Percentiles rank a stretch among this genome's conserved stretches.
Conservation (phyloP, 1,284 basidiomycete species). For the Apiotrichum mycotoxinovorans region DNA sequence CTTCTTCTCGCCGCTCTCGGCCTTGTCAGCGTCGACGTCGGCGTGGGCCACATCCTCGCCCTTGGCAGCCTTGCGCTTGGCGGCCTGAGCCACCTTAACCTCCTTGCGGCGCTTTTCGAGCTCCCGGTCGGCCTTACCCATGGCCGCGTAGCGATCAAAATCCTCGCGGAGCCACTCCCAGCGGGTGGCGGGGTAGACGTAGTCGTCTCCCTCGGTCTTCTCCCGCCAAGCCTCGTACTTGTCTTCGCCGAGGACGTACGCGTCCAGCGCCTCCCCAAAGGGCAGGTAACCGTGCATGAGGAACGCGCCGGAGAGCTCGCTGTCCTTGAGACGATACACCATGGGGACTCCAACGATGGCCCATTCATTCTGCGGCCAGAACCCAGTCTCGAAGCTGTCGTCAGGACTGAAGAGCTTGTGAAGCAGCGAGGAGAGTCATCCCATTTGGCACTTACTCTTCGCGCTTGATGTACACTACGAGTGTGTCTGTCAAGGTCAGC, state of each 20-base stretch:
- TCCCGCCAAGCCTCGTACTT: conserved; percentile 3
- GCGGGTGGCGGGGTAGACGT: not conserved
- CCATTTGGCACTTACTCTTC: conserved; percentile 8
- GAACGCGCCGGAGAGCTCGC: not conserved
- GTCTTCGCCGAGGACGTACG: not conserved
- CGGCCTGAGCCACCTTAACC: not conserved
- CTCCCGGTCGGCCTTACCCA: too few species aligned
- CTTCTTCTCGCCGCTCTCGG: too few species aligned
- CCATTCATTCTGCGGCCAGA: conserved; percentile 6
- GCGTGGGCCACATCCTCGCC: not conserved
- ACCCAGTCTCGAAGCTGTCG: not conserved
- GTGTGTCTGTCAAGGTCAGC: conserved; percentile 1
- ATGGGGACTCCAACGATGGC: not conserved
- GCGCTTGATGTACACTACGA: not conserved
- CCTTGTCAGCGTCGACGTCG: too few species aligned
- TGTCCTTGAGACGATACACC: conserved; percentile 3
- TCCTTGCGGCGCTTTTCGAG: not conserved
- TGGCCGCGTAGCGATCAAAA: too few species aligned
- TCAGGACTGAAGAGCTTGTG: too few species aligned
- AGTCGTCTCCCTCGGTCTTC: not conserved
- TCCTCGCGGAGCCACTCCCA: not conserved
- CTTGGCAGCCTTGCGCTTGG: conserved; percentile 3
- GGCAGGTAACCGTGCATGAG: not conserved
- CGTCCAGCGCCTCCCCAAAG: conserved; percentile 3
- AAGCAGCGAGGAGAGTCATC: not conserved